Percentiles rank a stretch among this genome's conserved stretches.
Conservation (phyloP, 345 rosid genomes). For the Populus euphratica region DNA sequence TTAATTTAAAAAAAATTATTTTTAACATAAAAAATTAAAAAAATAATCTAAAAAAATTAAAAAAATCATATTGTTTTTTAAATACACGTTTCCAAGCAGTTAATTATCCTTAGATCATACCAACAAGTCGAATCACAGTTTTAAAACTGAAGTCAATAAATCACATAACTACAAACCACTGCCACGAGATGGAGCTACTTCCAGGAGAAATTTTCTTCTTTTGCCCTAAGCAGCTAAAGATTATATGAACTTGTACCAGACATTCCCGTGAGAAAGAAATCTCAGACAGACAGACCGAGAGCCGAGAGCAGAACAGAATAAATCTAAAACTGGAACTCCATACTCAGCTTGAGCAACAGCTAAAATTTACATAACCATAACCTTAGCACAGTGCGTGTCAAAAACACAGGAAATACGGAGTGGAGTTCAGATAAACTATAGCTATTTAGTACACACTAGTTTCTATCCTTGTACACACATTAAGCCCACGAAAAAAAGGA, state of each 20-base stretch:
- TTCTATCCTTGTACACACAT: constrained; percentile 46
- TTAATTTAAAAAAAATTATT: no score
- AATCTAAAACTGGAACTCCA: neutral
- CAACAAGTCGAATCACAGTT: no score
- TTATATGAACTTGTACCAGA: neutral
- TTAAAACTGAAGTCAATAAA: no score
- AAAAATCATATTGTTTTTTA: no score
- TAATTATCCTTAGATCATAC: no score
- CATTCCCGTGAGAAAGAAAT: no score
- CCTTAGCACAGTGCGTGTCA: neutral
- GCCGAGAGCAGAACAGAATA: neutral
- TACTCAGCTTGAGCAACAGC: constrained; percentile 7
- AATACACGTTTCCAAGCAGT: no score
- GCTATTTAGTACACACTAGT: constrained; percentile 24
- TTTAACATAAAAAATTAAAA: no score
- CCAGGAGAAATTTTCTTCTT: neutral
- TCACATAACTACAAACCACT: neutral
- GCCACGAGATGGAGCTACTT: no score
- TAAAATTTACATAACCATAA: neutral
- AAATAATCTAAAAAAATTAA: no score
- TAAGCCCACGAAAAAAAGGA: constrained; percentile 68
- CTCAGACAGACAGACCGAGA: no score
- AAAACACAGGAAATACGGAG: constrained; percentile 13
- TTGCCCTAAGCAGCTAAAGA: neutral
- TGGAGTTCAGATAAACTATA: constrained; percentile 16